phyloP scores from a whole-genome alignment of 2,329 filamentous ascomycete species.

The Scopulariopsis brevicaulis region DNA sequence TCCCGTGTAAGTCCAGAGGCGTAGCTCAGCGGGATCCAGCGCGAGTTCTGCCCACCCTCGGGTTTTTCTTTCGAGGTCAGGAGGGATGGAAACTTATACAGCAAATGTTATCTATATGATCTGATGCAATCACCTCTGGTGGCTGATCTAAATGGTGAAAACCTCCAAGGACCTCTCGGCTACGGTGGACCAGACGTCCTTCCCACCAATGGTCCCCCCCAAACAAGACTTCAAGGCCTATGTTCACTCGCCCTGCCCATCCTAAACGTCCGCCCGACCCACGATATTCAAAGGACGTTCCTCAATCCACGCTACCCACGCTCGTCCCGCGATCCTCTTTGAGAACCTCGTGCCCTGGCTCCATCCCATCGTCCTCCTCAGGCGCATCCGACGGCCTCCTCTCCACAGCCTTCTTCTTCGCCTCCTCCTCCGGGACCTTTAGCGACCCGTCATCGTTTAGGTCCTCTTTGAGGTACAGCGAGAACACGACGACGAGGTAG shows the following conservation, averaged over 20 bases:
- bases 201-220: no score
- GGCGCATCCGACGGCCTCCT: constrained; percentile 3
- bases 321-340: constrained; percentile 21
- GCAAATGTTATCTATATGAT: background rate
- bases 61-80: no score
- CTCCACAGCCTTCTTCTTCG: constrained; percentile 12
- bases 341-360: constrained; percentile 22
- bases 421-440: background rate
- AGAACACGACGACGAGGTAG: constrained; percentile 75
- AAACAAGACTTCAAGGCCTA: background rate
- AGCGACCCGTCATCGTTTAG: constrained; percentile 46
- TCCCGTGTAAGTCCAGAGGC: background rate
- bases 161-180: no score
- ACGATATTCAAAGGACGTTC: background rate
- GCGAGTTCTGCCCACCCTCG: no score
- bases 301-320: constrained; percentile 32
- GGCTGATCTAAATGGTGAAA: no score
- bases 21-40: no score
- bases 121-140: background rate
- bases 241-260: background rate
- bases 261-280: background rate
- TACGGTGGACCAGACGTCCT: no score
- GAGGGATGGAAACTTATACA: no score
- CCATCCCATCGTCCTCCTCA: constrained; percentile 12
- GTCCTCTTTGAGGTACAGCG: constrained; percentile 59